phyloP scores from a whole-genome alignment of 306 rosid species.

The Medicago arabica region DNA sequence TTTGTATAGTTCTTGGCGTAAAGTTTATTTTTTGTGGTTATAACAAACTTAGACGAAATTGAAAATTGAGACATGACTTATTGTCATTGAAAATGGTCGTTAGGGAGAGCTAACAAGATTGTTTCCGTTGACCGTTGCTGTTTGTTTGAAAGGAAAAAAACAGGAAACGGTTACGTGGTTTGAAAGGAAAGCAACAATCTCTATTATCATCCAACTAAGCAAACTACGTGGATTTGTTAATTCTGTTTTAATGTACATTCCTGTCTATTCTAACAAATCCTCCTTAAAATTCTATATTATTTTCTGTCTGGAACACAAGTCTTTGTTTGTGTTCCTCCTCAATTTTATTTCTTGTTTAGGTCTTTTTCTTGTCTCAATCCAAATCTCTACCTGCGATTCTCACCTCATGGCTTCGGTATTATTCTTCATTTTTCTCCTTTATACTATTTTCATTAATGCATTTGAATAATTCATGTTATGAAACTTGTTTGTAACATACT shows the following conservation, averaged over 20 bases:
- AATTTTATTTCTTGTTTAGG: not conserved
- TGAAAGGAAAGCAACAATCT: not conserved
- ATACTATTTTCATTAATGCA: not conserved
- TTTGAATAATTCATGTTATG: not conserved
- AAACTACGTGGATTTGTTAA: constrained; percentile 1
- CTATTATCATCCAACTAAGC: not conserved
- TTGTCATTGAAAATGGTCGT: no score
- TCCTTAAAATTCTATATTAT: not conserved
- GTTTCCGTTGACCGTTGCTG: constrained; percentile 1
- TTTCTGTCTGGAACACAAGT: not conserved
- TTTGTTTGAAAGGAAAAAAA: not conserved
- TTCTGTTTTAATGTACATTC: not conserved
- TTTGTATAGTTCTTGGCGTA: no score
- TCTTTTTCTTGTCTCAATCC: not conserved
- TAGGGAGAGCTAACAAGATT: not conserved
- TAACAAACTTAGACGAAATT: no score
- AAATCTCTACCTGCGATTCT: constrained; percentile 8
- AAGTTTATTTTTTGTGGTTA: no score
- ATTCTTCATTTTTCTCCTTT: not conserved
- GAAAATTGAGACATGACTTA: not conserved
- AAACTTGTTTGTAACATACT: no score
- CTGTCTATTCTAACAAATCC: not conserved
- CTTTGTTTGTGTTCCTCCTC: not conserved
- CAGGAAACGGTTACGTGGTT: not conserved
- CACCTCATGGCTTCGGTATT: constrained; percentile 9